Percentiles rank a stretch among this genome's conserved stretches.
Conservation (phyloP, 495 filamentous ascomycete species). For the Xylaria nigripes region DNA sequence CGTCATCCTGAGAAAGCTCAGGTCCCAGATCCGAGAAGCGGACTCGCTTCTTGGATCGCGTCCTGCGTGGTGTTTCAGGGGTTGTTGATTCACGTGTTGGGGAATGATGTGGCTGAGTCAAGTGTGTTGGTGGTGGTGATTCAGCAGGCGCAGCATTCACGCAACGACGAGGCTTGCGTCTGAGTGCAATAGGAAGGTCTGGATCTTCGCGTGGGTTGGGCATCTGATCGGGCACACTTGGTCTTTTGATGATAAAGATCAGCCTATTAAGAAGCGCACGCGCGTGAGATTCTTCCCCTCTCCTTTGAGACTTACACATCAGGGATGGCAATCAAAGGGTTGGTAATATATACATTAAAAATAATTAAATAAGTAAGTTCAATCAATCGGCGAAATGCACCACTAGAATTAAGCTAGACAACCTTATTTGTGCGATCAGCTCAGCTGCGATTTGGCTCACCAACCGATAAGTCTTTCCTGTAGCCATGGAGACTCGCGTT, state of each 20-base stretch:
- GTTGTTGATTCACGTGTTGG: conserved; percentile 3
- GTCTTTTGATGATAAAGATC: background rate
- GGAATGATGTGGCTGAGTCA: conserved; percentile 8
- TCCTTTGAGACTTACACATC: background rate
- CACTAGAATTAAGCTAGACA: background rate
- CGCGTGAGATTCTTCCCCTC: background rate
- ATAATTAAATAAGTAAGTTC: too few relatives aligned
- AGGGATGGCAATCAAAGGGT: background rate
- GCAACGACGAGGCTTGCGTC: conserved; percentile 16
- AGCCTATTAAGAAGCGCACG: background rate
- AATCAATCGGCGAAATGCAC: background rate
- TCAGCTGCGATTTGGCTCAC: background rate
- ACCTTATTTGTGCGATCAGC: background rate
- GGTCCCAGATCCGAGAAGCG: conserved; percentile 68
- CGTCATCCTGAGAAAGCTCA: conserved; percentile 20
- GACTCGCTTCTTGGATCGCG: conserved; percentile 50
- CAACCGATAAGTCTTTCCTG: background rate
- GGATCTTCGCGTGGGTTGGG: background rate
- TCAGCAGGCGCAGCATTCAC: conserved; percentile 1
- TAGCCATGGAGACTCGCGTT: conserved; percentile 7
- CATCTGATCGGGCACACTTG: background rate
- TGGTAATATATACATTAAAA: background rate
- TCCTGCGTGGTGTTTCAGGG: conserved; percentile 19
- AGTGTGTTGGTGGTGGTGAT: conserved; percentile 1
- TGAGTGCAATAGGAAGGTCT: conserved; percentile 25